Evolutionary conservation across 202 grass and related monocot species (phyloP).

Genomic region (Elaeis oleifera): DNA sequence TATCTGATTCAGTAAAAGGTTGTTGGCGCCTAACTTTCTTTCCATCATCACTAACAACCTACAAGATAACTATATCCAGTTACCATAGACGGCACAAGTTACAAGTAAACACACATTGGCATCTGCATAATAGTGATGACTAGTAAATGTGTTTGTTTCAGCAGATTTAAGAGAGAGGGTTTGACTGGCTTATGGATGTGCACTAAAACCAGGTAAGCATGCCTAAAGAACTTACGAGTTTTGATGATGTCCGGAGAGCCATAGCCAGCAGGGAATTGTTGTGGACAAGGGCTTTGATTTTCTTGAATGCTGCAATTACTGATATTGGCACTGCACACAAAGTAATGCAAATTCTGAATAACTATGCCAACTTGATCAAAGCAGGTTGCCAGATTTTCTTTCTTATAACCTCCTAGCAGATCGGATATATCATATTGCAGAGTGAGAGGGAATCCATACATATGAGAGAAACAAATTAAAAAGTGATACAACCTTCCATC

Average conservation of each 20-base stretch:
- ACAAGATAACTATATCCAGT: conserved; percentile 20
- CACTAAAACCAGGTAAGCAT: no score
- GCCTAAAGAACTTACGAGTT: conserved; percentile 54
- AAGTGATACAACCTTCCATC: no score
- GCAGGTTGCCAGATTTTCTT: neutral
- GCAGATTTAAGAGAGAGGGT: no score
- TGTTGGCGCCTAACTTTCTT: conserved; percentile 68
- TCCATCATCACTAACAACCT: conserved; percentile 91
- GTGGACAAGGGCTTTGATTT: conserved; percentile 90
- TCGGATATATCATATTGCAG: no score
- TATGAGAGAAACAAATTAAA: no score
- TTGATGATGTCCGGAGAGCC: conserved; percentile 85
- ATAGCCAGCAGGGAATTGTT: conserved; percentile 73
- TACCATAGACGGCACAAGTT: neutral
- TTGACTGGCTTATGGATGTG: no score
- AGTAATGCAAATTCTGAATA: conserved; percentile 12
- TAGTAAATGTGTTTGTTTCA: no score
- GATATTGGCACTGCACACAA: conserved; percentile 79
- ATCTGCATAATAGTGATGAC: no score
- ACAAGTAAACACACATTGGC: no score
- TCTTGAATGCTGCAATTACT: conserved; percentile 91
- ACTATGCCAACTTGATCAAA: neutral
- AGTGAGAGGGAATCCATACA: no score
- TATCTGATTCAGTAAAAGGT: conserved; percentile 78
- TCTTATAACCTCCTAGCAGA: no score